A percentile compares a stretch with the other conserved stretches of the same genome.
These are phyloP conservation scores for Penicillium angulare DNA, from an alignment of 495 filamentous ascomycete species.

Conservation along the genomic window DNA sequence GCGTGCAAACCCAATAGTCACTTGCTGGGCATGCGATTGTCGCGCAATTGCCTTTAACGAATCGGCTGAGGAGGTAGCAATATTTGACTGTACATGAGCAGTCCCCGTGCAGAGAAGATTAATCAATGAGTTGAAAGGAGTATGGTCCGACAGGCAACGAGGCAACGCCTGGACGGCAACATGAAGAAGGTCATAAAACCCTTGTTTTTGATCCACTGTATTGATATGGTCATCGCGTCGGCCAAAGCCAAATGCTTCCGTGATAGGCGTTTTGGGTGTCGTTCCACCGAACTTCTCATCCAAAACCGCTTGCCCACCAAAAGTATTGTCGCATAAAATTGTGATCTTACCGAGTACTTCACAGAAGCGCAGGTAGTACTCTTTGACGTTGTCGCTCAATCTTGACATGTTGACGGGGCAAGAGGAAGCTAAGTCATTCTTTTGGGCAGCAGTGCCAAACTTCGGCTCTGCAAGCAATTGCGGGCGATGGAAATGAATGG, in stretches of 20 bases:
- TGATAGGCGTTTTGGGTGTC: slow-evolving; percentile 88
- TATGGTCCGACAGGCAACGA: slow-evolving; percentile 84
- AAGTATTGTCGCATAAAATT: slow-evolving; percentile 91
- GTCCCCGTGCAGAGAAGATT: slow-evolving; percentile 96
- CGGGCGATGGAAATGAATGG: slow-evolving; percentile 35
- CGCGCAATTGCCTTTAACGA: slow-evolving; percentile 93
- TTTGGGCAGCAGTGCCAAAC: slow-evolving; percentile 35
- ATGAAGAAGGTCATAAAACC: slow-evolving; percentile 92
- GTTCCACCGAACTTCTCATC: slow-evolving; percentile 90
- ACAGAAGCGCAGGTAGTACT: slow-evolving; percentile 86
- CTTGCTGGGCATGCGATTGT: slow-evolving; percentile 90
- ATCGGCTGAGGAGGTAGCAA: slow-evolving; percentile 86
- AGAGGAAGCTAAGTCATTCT: slow-evolving; percentile 36
- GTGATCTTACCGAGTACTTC: slow-evolving; percentile 95
- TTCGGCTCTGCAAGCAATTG: slow-evolving; percentile 42
- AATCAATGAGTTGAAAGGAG: slow-evolving; percentile 90
- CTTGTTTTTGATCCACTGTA: slow-evolving; percentile 80
- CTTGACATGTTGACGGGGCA: slow-evolving; percentile 71
- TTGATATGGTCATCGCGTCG: slow-evolving; percentile 75
- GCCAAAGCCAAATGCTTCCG: slow-evolving; percentile 88
- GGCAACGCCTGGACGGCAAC: slow-evolving; percentile 94
- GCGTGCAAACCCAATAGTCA: slow-evolving; percentile 92
- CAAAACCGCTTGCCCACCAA: slow-evolving; percentile 90
- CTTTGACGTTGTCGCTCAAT: slow-evolving; percentile 71
- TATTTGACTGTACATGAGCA: slow-evolving; percentile 89